Percentiles rank a stretch among this genome's conserved stretches.
These are phyloP conservation scores for Carpinus viminea DNA, from an alignment of 306 rosid genomes.

Conservation along the genomic window DNA sequence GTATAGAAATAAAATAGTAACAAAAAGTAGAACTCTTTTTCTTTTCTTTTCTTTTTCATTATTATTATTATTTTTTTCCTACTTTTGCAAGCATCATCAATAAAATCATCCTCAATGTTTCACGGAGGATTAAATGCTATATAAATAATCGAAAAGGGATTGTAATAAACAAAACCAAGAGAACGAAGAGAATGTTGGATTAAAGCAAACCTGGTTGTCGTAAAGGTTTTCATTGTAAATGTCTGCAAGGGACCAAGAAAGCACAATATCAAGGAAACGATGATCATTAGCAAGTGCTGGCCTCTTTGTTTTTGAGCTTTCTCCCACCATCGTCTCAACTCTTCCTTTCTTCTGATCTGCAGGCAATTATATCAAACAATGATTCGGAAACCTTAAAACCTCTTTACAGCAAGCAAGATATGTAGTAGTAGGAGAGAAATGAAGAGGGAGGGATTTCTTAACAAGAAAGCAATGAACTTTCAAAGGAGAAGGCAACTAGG, in stretches of 20 bases:
- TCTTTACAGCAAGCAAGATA: too few species aligned
- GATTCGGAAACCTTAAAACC: background rate
- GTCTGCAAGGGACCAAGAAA: constrained; percentile 44
- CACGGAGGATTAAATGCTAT: background rate
- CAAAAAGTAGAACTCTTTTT: too few species aligned
- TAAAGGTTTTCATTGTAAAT: too few species aligned
- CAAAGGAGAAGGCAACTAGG: background rate
- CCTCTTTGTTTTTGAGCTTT: constrained; percentile 31
- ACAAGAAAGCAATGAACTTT: background rate
- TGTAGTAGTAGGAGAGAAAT: background rate
- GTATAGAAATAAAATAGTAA: too few species aligned
- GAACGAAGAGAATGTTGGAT: background rate
- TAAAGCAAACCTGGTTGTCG: too few species aligned
- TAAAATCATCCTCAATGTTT: too few species aligned
- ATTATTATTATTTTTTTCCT: background rate
- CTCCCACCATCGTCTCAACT: constrained; percentile 31
- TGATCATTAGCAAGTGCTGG: background rate
- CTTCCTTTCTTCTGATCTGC: constrained; percentile 12
- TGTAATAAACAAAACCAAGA: background rate
- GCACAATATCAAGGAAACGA: constrained; percentile 33
- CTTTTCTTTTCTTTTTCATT: too few species aligned
- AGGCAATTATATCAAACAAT: background rate
- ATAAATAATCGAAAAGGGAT: background rate
- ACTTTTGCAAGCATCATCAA: background rate
- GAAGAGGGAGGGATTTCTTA: constrained; percentile 8